Evolutionary conservation across 352 stramenopile genomes (phyloP).

Genomic region (Globisporangium irregulare): DNA sequence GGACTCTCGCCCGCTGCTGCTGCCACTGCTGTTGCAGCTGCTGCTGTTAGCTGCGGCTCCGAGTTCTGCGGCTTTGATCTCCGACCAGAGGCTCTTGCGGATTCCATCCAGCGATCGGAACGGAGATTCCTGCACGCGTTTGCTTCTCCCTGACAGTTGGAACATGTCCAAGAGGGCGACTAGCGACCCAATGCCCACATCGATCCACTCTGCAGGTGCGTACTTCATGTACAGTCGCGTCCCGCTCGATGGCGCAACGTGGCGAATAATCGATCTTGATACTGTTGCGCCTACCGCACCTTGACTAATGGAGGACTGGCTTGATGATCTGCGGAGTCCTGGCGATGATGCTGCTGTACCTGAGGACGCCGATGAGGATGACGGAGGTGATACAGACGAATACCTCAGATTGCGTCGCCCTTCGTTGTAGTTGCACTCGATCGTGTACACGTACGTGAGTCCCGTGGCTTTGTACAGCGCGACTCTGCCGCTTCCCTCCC

Average conservation of each 20-base stretch:
- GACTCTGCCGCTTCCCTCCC: conserved; percentile 77
- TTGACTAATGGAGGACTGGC: conserved; percentile 8
- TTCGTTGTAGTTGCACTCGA: conserved; percentile 93
- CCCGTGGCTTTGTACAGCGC: conserved; percentile 66
- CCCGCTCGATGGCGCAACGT: conserved; percentile 16
- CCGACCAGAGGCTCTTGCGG: conserved; percentile 42
- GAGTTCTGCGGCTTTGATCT: conserved; percentile 32
- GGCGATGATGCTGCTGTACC: neutral
- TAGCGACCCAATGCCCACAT: conserved; percentile 57
- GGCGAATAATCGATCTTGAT: conserved; percentile 17
- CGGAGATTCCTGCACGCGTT: conserved; percentile 34
- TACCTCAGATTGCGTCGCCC: conserved; percentile 38
- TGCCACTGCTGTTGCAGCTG: conserved; percentile 16
- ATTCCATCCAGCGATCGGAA: conserved; percentile 54
- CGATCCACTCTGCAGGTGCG: conserved; percentile 55
- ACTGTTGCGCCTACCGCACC: conserved; percentile 11
- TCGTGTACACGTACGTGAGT: conserved; percentile 84
- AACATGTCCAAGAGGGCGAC: conserved; percentile 66
- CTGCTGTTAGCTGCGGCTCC: neutral
- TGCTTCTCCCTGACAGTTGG: conserved; percentile 30
- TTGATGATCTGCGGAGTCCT: conserved; percentile 12
- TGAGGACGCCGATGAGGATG: neutral
- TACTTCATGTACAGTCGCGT: conserved; percentile 63
- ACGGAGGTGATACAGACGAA: conserved; percentile 16
- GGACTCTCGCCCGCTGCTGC: neutral